Percentiles rank a stretch among this genome's conserved stretches.
Evolutionary conservation across 345 rosid genomes (phyloP).

Genomic region (Hypericum perforatum): DNA sequence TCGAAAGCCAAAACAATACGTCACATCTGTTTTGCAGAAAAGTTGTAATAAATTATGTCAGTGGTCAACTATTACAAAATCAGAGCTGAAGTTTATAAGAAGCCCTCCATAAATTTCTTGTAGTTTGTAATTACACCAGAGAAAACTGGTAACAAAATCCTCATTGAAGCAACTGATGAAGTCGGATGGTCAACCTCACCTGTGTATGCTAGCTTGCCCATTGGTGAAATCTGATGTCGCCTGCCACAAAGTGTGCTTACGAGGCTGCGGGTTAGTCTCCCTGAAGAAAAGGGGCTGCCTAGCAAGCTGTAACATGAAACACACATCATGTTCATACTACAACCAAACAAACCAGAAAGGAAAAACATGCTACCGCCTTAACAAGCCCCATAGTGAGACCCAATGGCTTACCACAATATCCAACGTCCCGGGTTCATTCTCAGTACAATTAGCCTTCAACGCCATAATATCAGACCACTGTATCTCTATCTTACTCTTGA

Average conservation of each 20-base stretch:
- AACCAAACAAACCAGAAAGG: neutral
- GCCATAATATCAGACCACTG: slow-evolving; percentile 99
- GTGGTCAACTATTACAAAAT: too few relatives aligned
- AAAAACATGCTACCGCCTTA: slow-evolving; percentile 2
- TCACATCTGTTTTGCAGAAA: too few relatives aligned
- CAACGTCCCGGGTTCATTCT: slow-evolving; percentile 76
- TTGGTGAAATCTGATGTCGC: slow-evolving; percentile 95
- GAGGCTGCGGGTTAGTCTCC: slow-evolving; percentile 96
- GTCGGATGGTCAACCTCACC: slow-evolving; percentile 25
- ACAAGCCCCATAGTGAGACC: neutral
- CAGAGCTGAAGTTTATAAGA: too few relatives aligned
- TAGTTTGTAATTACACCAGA: too few relatives aligned
- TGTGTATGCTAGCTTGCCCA: slow-evolving; percentile 88
- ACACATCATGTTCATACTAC: neutral
- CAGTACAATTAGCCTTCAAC: slow-evolving; percentile 74
- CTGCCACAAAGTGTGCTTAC: slow-evolving; percentile 99
- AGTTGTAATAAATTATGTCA: too few relatives aligned
- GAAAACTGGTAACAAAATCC: too few relatives aligned
- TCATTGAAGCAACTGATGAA: too few relatives aligned
- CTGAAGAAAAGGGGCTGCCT: slow-evolving; percentile 94
- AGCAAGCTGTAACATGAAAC: slow-evolving; percentile 50
- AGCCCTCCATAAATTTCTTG: too few relatives aligned
- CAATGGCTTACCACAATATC: slow-evolving; percentile 57
- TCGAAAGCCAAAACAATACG: too few relatives aligned
- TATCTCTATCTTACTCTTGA: slow-evolving; percentile 96